Evolutionary conservation across 2,329 filamentous ascomycete genomes (phyloP).

Genomic region (Botrytis medusae): DNA sequence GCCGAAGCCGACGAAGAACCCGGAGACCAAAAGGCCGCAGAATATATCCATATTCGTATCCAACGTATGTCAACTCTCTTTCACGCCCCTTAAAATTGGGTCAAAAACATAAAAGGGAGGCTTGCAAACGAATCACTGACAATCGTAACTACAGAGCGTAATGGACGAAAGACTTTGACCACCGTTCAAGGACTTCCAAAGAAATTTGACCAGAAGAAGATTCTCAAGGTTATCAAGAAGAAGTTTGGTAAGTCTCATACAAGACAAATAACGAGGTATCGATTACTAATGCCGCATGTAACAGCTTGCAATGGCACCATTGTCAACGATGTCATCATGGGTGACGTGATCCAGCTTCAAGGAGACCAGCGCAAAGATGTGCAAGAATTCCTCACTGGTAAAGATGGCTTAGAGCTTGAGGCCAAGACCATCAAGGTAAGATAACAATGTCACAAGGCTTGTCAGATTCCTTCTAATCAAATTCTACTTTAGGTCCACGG

Average conservation of each 20-base stretch:
- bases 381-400: constrained; percentile 95
- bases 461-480: constrained; percentile 21
- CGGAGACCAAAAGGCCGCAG: constrained; percentile 90
- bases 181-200: constrained; percentile 98
- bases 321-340: constrained; percentile 93
- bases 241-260: constrained; percentile 71
- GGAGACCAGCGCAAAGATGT: constrained; percentile 99
- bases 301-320: constrained; percentile 99
- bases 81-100: background rate
- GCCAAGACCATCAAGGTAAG: constrained; percentile 92
- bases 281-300: background rate
- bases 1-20: constrained; percentile 99
- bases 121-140: constrained; percentile 44
- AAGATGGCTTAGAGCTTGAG: constrained; percentile 90
- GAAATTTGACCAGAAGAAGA: constrained; percentile 99
- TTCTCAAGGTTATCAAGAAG: constrained; percentile 99
- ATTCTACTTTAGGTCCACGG: constrained; percentile 53
- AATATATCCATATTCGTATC: constrained; percentile 99
- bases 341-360: constrained; percentile 99
- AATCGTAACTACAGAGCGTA: constrained; percentile 69
- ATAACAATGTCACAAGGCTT: background rate
- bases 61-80: constrained; percentile 69
- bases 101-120: background rate
- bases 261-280: background rate
- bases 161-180: constrained; percentile 99